phyloP scores from a whole-genome alignment of 2,329 filamentous ascomycete species.

The Nemania sp. region DNA sequence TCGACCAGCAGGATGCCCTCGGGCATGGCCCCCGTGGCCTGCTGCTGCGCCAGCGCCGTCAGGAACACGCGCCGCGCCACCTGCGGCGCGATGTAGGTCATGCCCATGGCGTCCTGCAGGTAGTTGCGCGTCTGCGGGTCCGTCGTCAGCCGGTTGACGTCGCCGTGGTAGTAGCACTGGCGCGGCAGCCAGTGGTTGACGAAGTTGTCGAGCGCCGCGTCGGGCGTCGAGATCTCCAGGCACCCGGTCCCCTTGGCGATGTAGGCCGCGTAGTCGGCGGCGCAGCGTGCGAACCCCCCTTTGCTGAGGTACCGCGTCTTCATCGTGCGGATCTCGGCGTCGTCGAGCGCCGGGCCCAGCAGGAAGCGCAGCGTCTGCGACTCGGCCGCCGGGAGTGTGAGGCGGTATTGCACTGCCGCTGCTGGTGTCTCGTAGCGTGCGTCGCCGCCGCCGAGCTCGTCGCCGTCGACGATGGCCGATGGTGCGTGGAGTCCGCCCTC shows the following conservation, averaged over 20 bases:
- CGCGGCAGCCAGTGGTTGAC: constrained; percentile 64
- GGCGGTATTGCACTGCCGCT: constrained; percentile 57
- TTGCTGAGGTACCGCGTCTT: constrained; percentile 54
- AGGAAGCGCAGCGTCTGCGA: constrained; percentile 56
- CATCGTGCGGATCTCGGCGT: constrained; percentile 53
- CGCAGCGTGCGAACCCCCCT: constrained; percentile 51
- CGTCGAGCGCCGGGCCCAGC: constrained; percentile 59
- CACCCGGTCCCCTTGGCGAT: constrained; percentile 56
- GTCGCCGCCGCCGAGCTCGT: constrained; percentile 50
- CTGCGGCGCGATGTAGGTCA: constrained; percentile 59
- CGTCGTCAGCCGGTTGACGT: constrained; percentile 61
- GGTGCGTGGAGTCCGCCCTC: constrained; percentile 60
- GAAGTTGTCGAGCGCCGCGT: constrained; percentile 59
- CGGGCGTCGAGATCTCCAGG: constrained; percentile 57
- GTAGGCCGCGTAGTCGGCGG: constrained; percentile 54
- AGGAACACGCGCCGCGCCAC: constrained; percentile 55
- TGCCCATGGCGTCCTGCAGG: constrained; percentile 64
- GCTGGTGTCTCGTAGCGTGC: constrained; percentile 60
- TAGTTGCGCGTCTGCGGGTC: constrained; percentile 65
- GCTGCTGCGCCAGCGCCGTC: constrained; percentile 57
- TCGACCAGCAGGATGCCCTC: constrained; percentile 59
- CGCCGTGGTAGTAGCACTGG: constrained; percentile 62
- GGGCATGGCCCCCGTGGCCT: constrained; percentile 59
- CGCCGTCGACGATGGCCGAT: constrained; percentile 45
- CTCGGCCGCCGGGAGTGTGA: constrained; percentile 46